Conservation (phyloP, 192 early-diverging fungal species). For the Coemansia sp. region DNA sequence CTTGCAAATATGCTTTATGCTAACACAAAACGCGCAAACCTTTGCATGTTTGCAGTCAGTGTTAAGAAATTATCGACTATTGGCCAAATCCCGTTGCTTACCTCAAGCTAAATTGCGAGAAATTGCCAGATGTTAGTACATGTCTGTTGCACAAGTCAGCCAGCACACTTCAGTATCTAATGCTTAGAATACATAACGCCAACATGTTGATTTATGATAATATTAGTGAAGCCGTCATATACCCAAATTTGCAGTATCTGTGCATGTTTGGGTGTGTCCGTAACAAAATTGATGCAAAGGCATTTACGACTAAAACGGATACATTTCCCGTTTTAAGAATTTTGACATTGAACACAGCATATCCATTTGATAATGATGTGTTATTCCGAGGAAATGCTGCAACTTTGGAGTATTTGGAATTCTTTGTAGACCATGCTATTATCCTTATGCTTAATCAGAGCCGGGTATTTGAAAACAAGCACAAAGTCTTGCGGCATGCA, state of each 20-base stretch:
- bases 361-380: slow-evolving; percentile 6
- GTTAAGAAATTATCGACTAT: background rate
- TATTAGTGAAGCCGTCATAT: background rate
- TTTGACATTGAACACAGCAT: background rate
- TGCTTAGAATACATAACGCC: background rate
- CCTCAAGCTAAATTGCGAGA: background rate
- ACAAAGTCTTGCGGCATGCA: background rate
- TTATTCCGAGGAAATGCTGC: slow-evolving; percentile 4
- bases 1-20: background rate
- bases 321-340: background rate
- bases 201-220: background rate
- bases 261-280: background rate
- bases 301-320: background rate
- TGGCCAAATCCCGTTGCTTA: background rate
- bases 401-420: background rate
- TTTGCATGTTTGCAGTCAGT: background rate
- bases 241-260: slow-evolving; percentile 10
- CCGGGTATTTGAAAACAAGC: background rate
- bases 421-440: background rate
- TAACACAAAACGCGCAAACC: background rate
- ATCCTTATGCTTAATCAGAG: background rate
- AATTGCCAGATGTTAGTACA: background rate
- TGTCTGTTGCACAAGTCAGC: background rate
- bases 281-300: background rate
- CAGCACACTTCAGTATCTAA: background rate